phyloP scores from a whole-genome alignment of 2,329 filamentous ascomycete species.

The Sporothrix dimorphospora region DNA sequence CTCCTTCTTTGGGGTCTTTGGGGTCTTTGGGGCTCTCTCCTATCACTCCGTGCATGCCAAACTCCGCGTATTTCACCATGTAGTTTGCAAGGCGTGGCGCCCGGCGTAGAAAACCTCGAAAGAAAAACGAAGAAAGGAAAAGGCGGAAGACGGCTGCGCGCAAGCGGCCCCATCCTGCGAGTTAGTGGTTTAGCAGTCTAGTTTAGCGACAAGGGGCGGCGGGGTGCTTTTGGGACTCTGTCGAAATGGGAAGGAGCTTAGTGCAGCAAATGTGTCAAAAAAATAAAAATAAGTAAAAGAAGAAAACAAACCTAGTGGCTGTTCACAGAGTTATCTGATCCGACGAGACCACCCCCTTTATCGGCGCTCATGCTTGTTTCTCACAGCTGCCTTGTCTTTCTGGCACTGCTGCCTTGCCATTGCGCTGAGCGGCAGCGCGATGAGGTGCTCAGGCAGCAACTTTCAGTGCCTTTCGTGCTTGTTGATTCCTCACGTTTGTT shows the following conservation, averaged over 20 bases:
- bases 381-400: slow-evolving; percentile 3
- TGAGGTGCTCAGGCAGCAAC: slow-evolving; percentile 19
- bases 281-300: not conserved
- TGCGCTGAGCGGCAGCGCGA: not conserved
- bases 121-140: not conserved
- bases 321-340: slow-evolving; percentile 8
- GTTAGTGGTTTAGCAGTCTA: not conserved
- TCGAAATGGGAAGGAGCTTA: slow-evolving; percentile 25
- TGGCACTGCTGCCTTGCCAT: slow-evolving; percentile 11
- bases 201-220: slow-evolving; percentile 4
- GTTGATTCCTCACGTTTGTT: not conserved
- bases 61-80: slow-evolving; percentile 20
- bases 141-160: not conserved
- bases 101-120: not conserved
- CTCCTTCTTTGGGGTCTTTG: no score
- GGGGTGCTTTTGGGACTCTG: not conserved
- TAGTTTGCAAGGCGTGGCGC: not conserved
- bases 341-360: not conserved
- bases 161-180: not conserved
- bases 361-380: not conserved
- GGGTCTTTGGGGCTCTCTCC: no score
- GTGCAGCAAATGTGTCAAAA: not conserved
- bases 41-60: no score
- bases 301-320: not conserved
- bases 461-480: not conserved